These are phyloP conservation scores for Aureobasidium sp. DNA, from an alignment of 2,329 filamentous ascomycete species.

Conservation along the genomic window DNA sequence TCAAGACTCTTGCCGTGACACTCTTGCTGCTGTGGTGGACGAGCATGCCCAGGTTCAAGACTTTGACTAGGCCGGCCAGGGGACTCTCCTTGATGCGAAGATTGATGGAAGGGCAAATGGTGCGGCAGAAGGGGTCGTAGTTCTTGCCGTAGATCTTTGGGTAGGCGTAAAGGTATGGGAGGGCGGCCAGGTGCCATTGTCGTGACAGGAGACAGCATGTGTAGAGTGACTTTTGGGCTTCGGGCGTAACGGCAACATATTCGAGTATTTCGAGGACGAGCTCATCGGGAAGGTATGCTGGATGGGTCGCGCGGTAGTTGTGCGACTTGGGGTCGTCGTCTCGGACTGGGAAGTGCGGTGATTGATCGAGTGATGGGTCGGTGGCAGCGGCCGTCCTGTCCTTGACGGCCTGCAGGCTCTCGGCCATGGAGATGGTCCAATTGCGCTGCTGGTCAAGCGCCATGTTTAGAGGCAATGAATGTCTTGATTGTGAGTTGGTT, in stretches of 20 bases:
- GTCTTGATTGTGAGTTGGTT: background rate
- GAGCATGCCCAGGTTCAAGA: slow-evolving; percentile 45
- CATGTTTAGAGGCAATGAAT: too few relatives aligned
- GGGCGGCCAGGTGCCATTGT: slow-evolving; percentile 48
- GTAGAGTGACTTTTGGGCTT: slow-evolving; percentile 40
- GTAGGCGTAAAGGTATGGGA: slow-evolving; percentile 43
- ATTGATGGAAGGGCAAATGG: slow-evolving; percentile 45
- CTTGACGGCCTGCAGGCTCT: slow-evolving; percentile 23
- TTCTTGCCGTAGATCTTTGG: slow-evolving; percentile 45
- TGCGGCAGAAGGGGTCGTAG: slow-evolving; percentile 45
- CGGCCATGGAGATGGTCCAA: slow-evolving; percentile 28
- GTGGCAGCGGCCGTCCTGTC: background rate
- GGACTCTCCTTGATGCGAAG: slow-evolving; percentile 41
- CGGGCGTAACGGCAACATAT: slow-evolving; percentile 29
- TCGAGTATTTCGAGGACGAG: slow-evolving; percentile 43
- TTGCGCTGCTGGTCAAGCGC: slow-evolving; percentile 28
- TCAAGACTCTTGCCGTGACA: slow-evolving; percentile 47
- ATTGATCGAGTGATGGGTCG: background rate
- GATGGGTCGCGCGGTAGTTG: slow-evolving; percentile 1
- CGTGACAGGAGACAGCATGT: slow-evolving; percentile 44
- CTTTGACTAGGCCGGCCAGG: slow-evolving; percentile 41
- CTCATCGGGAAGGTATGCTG: slow-evolving; percentile 44
- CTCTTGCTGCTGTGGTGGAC: slow-evolving; percentile 52
- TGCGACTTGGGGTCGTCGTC: slow-evolving; percentile 4
- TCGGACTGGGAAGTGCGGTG: background rate